Base-by-base conservation (phyloP, 805 yeast species). In the Suhomyces prunicola region DNA sequence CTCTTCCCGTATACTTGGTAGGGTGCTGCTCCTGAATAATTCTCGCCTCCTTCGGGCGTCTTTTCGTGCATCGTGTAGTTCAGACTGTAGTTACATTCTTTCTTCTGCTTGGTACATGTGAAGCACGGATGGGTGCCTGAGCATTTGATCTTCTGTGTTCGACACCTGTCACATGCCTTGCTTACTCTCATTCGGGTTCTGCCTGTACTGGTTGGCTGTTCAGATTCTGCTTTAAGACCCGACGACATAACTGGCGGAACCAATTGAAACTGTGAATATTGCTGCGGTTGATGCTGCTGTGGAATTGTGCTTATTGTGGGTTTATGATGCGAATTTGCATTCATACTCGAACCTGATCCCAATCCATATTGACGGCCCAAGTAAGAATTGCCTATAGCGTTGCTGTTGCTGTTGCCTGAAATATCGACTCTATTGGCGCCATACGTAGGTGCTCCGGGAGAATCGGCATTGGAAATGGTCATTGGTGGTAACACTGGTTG, bases 101-200 rank as follows among this genome's bases (percentile, higher is more conserved):
- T 62, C 47, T 62, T 67, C 50, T 69, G 74, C 58, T 70, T 69
- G 6, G 62, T 53, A 62, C 87, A 83, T 6, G 77, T 72, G 5
- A 56, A 53, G 55, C 87, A 83, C 8, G 87, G 87, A 44, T 57
- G 57, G 13, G 72, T 68, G 5, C 86, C 86, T 48, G 82, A 74
- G 62, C 87, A 83, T 58, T 83, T 83, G 53, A 80, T 79, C 63
- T 83, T 82, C 54, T 79, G 83, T 36, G 70, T 66, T 52, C 83
- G 70, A 62, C 87, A 83, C 22, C 83, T 68, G 50, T 77, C 81
- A 57, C 87, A 83, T 1, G 87, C 87, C 55, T 73, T 77, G 50
- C 72, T 68, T 8, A 81, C 85, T 45, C 84, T 63, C 53, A 72
- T 57, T 29, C 79, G 49, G 15, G 48, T 44, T 26, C 31, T 33